Percentiles rank a stretch among this genome's conserved stretches.
phyloP scores from a whole-genome alignment of 768 basidiomycete species.

The Punctularia strigosozonata region DNA sequence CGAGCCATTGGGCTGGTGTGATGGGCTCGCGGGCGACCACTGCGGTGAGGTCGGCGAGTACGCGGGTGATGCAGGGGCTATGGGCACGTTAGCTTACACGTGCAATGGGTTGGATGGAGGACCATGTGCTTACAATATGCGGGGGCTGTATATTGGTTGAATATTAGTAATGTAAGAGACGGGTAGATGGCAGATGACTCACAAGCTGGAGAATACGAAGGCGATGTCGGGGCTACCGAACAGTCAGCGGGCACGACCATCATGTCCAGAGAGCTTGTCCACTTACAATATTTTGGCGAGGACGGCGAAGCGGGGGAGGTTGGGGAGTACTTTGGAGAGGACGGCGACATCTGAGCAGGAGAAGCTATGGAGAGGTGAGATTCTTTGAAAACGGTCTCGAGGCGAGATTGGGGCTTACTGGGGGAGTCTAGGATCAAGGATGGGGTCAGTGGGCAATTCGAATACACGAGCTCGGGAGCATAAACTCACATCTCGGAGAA shows the following conservation, averaged over 20 bases:
- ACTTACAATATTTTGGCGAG: conserved; percentile 86
- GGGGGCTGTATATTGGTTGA: conserved; percentile 36
- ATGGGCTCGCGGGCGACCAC: conserved; percentile 76
- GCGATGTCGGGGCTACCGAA: conserved; percentile 66
- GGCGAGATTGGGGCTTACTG: conserved; percentile 37
- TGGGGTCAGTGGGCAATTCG: conserved; percentile 5
- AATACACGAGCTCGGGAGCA: conserved; percentile 7
- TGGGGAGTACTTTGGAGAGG: conserved; percentile 88
- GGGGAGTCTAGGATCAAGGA: conserved; percentile 50
- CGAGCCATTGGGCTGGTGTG: conserved; percentile 33
- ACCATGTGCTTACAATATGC: conserved; percentile 53
- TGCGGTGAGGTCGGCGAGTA: conserved; percentile 81
- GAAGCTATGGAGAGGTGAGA: conserved; percentile 1
- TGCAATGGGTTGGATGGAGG: background rate
- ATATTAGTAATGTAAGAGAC: conserved; percentile 4
- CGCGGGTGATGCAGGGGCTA: conserved; percentile 76
- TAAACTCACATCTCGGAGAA: conserved; percentile 74
- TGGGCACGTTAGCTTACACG: conserved; percentile 8
- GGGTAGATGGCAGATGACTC: conserved; percentile 21
- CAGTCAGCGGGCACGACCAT: too few relatives aligned
- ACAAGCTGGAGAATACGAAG: conserved; percentile 83
- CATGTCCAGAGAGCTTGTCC: background rate
- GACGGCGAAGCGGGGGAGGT: conserved; percentile 90
- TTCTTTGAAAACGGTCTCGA: conserved; percentile 8
- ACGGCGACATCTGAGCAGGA: conserved; percentile 65